These are phyloP conservation scores for Osmozyma mogii DNA, from an alignment of 805 yeast genomes.

Conservation along the genomic window DNA sequence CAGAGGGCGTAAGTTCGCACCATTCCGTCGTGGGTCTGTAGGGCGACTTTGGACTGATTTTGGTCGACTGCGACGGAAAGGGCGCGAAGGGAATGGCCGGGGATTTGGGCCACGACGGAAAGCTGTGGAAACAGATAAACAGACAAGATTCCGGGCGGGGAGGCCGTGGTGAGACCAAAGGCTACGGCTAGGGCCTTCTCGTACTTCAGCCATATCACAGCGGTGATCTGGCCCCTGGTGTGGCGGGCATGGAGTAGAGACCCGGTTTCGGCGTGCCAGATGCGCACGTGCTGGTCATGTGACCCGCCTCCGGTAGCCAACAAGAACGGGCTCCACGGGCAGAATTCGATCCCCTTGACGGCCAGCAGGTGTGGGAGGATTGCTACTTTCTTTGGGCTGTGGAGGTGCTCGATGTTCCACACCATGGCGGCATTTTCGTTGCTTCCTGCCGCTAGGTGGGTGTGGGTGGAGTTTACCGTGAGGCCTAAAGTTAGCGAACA, in stretches of 20 bases:
- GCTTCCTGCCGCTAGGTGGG: conserved; percentile 70
- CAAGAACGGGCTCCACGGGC: conserved; percentile 81
- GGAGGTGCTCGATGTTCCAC: conserved; percentile 48
- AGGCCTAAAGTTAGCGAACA: conserved; percentile 39
- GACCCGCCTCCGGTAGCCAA: conserved; percentile 91
- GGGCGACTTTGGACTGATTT: conserved; percentile 52
- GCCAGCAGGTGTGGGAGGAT: conserved; percentile 71
- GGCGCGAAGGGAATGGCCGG: conserved; percentile 44
- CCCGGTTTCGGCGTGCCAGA: conserved; percentile 83
- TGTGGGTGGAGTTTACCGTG: conserved; percentile 45
- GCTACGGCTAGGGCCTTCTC: conserved; percentile 66
- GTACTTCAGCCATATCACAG: conserved; percentile 65
- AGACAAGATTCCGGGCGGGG: conserved; percentile 43
- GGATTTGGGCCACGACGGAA: conserved; percentile 40
- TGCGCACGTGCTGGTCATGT: conserved; percentile 68
- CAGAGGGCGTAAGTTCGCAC: conserved; percentile 70
- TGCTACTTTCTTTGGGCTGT: conserved; percentile 37
- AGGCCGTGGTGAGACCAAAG: conserved; percentile 66
- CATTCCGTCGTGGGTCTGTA: conserved; percentile 74
- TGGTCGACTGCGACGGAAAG: conserved; percentile 64
- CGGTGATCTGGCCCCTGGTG: conserved; percentile 71
- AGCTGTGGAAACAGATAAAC: conserved; percentile 65
- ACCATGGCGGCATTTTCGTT: conserved; percentile 75
- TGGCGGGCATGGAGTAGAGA: conserved; percentile 50
- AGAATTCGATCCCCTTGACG: conserved; percentile 80